A percentile compares a stretch with the other conserved stretches of the same genome.
phyloP scores from a whole-genome alignment of 202 grass and related monocot species.

The Saccharum hybrid region DNA sequence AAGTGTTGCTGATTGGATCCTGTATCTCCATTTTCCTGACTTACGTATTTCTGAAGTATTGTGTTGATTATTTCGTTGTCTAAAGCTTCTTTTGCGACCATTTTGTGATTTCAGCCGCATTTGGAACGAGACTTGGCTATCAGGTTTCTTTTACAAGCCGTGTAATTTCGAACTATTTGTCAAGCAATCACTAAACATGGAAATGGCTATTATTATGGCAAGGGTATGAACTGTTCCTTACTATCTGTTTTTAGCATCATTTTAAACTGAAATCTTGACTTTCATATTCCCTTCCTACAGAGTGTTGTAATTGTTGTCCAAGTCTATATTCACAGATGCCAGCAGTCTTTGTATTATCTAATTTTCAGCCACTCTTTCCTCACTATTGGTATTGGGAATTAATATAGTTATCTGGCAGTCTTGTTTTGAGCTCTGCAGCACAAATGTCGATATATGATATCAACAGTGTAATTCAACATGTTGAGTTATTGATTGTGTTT shows the following conservation, averaged over 20 bases:
- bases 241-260: slow-evolving; percentile 14
- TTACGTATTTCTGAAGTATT: slow-evolving; percentile 24
- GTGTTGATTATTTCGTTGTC: neutral
- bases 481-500: neutral
- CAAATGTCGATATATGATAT: neutral
- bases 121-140: slow-evolving; percentile 98
- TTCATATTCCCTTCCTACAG: slow-evolving; percentile 15
- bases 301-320: neutral
- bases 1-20: slow-evolving; percentile 32
- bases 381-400: neutral
- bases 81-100: neutral
- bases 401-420: neutral
- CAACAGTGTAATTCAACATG: neutral
- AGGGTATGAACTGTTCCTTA: slow-evolving; percentile 57
- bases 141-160: slow-evolving; percentile 95
- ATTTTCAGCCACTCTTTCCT: neutral
- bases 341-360: neutral
- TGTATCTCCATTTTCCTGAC: slow-evolving; percentile 18
- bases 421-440: slow-evolving; percentile 1
- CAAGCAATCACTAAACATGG: slow-evolving; percentile 98
- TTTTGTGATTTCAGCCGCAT: slow-evolving; percentile 68
- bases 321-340: slow-evolving; percentile 6
- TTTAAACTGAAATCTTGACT: slow-evolving; percentile 19
- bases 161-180: slow-evolving; percentile 99
- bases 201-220: slow-evolving; percentile 99